Evolutionary conservation across 2,329 filamentous ascomycete species (phyloP), one percentile per base, ranked within the genome.

Genomic region (Colletotrichum sp.): DNA sequence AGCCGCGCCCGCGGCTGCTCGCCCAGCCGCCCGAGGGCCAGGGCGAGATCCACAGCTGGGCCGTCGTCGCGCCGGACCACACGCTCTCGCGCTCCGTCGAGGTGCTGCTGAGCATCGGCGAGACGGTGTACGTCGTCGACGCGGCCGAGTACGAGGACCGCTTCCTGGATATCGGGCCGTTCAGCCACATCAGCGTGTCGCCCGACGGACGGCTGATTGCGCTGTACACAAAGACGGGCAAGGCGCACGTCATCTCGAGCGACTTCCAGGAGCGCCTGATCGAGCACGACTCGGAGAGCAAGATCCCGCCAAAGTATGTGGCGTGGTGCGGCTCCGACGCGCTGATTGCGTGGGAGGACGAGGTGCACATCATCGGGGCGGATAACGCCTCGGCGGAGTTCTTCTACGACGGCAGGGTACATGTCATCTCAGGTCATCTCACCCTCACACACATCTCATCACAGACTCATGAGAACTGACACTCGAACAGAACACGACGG

Each of bases 251-350:
- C 32, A 96, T 99, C 68, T 97, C 95, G 64, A 96, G 95, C 81
- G 96, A 99, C 84, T 99, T 99, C 83, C 96, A 98, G 83, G 96
- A 94, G 81, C 93, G 96, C 73, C 89, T 98, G 77, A 96, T 96
- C 82, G 96, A 99, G 85, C 96, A 99, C 82, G 93, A 98, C 81
- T 96, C 96, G 1, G 93, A 93, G 79, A 96, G 95, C 12, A 94
- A 94, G 83, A 98, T 95, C 7, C 90, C 93, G 2, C 97, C 97
- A 5, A 94, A 95, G 80, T 95, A 97, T 78, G 90, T 99, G 77
- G 94, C 97, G 80, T 99, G 97, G 97, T 99, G 97, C 84, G 97
- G 97, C 7, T 96, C 97, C 80, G 96, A 99, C 84, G 95, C 96
- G 16, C 94, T 98, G 32, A 92, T 99, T 80, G 96, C 96, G 1